Percentiles rank a stretch among this genome's conserved stretches.
phyloP scores from a whole-genome alignment of 768 basidiomycete genomes.

The Pisolithus tinctorius region DNA sequence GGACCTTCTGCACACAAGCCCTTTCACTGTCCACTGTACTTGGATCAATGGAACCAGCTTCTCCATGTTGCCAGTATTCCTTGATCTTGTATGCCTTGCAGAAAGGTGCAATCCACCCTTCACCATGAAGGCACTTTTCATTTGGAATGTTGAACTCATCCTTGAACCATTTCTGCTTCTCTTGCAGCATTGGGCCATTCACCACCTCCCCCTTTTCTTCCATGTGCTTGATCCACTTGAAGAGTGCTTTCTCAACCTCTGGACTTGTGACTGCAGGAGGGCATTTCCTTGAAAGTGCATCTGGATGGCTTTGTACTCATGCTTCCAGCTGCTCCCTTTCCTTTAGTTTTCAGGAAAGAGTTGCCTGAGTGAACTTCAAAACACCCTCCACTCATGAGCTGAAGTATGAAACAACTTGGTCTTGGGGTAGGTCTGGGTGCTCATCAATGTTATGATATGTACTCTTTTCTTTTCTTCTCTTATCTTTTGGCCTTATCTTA shows the following conservation, averaged over 20 bases:
- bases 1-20: no score
- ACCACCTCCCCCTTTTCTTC: background rate
- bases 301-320: conserved; percentile 12
- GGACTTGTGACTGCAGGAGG: conserved; percentile 26
- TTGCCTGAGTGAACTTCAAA: background rate
- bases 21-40: no score
- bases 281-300: conserved; percentile 23
- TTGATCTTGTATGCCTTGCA: conserved; percentile 1
- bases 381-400: background rate
- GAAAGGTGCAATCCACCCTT: conserved; percentile 6
- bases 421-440: background rate
- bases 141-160: background rate
- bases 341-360: background rate
- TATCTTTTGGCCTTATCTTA: no score
- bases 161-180: conserved; percentile 3
- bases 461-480: no score
- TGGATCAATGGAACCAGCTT: background rate
- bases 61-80: background rate
- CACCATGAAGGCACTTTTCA: conserved; percentile 1
- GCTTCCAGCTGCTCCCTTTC: background rate
- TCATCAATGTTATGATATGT: background rate
- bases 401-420: background rate
- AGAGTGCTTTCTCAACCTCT: conserved; percentile 27
- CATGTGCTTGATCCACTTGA: conserved; percentile 20
- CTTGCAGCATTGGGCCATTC: conserved; percentile 2